phyloP scores from a whole-genome alignment of 345 rosid species.

The Euphorbia lathyris region DNA sequence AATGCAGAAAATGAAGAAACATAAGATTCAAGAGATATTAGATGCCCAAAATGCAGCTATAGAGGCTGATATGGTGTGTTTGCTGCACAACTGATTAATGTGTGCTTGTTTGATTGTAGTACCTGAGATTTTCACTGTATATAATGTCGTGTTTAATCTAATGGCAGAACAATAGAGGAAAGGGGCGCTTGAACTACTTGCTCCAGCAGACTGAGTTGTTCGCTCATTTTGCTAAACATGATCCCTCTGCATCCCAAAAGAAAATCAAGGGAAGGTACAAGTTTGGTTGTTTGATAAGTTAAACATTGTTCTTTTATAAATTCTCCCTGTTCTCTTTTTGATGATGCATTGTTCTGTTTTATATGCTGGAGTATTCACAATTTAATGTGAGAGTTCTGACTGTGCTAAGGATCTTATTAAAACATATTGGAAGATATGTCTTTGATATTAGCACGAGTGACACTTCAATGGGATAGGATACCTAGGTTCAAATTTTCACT shows the following conservation, averaged over 20 bases:
- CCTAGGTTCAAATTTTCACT: not conserved
- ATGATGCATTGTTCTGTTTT: not conserved
- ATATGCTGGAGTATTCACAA: not conserved
- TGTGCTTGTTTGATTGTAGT: not conserved
- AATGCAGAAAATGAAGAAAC: slow-evolving; percentile 84
- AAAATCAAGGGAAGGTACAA: slow-evolving; percentile 80
- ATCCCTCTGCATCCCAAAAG: slow-evolving; percentile 65
- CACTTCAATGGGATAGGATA: not conserved
- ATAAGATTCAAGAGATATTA: slow-evolving; percentile 89
- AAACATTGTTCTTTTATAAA: not conserved
- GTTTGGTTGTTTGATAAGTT: not conserved
- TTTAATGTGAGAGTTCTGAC: not conserved
- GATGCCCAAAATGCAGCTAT: slow-evolving; percentile 88
- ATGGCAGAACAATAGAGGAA: slow-evolving; percentile 76
- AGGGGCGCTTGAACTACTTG: slow-evolving; percentile 88
- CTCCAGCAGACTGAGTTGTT: slow-evolving; percentile 96
- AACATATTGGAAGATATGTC: not conserved
- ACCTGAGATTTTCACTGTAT: not conserved
- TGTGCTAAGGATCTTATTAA: not conserved
- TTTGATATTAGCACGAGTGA: not conserved
- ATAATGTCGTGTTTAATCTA: slow-evolving; percentile 14
- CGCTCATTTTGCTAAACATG: slow-evolving; percentile 95
- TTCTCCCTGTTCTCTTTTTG: not conserved
- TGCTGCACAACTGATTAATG: not conserved
- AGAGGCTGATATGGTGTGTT: slow-evolving; percentile 84